Evolutionary conservation across 352 stramenopile genomes (phyloP), one percentile per base, ranked within the genome.

Genomic region (Pseudoperonospora humuli): DNA sequence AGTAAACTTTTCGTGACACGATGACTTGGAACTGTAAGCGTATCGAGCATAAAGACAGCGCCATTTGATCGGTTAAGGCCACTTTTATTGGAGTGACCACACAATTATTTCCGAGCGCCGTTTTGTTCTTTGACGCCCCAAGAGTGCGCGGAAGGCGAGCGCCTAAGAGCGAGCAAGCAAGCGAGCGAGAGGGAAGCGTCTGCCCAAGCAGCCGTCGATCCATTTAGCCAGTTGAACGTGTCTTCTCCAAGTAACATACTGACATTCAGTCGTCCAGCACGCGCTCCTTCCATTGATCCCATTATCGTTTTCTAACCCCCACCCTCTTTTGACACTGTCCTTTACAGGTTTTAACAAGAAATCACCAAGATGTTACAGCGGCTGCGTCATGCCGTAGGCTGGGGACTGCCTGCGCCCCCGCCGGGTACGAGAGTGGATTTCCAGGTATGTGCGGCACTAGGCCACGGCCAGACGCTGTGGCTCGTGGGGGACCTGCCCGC

Each of bases 391-490:
- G 76, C 73, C 36, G 77, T 92, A 19, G 75, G 75, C 40, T 87
- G 76, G 59, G 78, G 78, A 11, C 56, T 84, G 28, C 71, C 65
- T 19, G 60, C 62, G 46, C 61, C 74, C 24, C 75, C 70, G 26
- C 46, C 61, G 4, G 76, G 79, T 46, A 88, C 75, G 37, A 67
- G 80, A 28, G 67, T 93, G 26, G 78, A 90, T 47, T 93, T 93
- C 48, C 77, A 93, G 38, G 75, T 93, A 34, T 82, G 67, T 33
- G 80, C 80, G 37, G 28, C 69, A 33, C 56, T 93, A 21, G 74
- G 67, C 36, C 80, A 93, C 50, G 80, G 80, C 36, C 64, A 93
- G 61, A 88, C 70, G 39, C 54, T 93, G 38, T 90, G 83, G 59
- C 72, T 93, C 15, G 78, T 90, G 17, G 77, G 77, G 10, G 77